These are phyloP conservation scores for Fraxinus excelsior DNA, from an alignment of 257 asterid species.

Conservation along the genomic window DNA sequence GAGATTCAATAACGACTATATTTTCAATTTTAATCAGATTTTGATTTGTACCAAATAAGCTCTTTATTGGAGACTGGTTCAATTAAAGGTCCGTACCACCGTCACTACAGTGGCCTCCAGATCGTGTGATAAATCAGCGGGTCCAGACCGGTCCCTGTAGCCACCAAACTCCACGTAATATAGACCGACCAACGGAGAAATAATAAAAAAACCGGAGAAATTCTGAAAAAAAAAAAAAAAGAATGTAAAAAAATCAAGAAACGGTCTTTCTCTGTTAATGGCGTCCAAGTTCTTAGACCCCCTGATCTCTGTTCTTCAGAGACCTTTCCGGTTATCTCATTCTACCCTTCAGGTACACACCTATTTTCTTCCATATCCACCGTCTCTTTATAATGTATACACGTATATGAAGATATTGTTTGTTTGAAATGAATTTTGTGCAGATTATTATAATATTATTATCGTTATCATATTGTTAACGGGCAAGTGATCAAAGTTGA, in stretches of 20 bases:
- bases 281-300: constrained; percentile 37
- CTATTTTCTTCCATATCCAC: constrained; percentile 13
- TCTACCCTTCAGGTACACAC: constrained; percentile 37
- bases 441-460: background rate
- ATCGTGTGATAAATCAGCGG: background rate
- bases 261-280: constrained; percentile 42
- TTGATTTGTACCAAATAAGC: no score
- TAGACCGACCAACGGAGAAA: background rate
- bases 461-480: background rate
- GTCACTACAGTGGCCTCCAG: background rate
- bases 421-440: no score
- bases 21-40: no score
- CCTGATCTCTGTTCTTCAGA: constrained; percentile 48
- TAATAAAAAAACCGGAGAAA: background rate
- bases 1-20: no score
- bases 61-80: no score
- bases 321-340: constrained; percentile 27
- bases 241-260: constrained; percentile 20
- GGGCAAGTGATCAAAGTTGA: background rate
- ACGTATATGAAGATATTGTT: no score
- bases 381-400: background rate
- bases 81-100: no score
- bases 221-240: background rate
- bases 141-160: background rate
- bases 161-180: background rate